These are phyloP conservation scores for Candida quercuum DNA, from an alignment of 805 yeast species.

Conservation along the genomic window DNA sequence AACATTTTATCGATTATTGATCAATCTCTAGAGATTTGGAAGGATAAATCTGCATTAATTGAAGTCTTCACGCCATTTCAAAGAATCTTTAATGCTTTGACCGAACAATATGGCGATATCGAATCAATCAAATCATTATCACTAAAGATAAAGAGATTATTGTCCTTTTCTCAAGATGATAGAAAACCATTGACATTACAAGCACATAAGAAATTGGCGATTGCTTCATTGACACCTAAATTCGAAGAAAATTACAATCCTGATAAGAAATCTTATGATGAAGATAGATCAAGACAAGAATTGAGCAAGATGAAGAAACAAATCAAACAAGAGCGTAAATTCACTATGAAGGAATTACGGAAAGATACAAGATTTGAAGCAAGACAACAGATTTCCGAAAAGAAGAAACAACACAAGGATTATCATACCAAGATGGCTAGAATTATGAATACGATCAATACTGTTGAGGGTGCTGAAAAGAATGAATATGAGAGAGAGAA, in stretches of 20 bases:
- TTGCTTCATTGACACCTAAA: constrained; percentile 81
- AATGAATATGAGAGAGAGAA: constrained; percentile 88
- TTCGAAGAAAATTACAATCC: constrained; percentile 96
- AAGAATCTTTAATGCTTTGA: constrained; percentile 35
- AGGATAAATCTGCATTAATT: constrained; percentile 52
- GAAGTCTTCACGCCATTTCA: constrained; percentile 52
- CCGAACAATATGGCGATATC: constrained; percentile 31
- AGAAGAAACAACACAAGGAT: constrained; percentile 66
- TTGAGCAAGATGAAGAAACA: constrained; percentile 75
- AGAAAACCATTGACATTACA: constrained; percentile 77
- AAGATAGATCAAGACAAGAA: constrained; percentile 77
- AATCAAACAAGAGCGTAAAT: constrained; percentile 87
- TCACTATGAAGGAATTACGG: constrained; percentile 83
- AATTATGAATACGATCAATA: constrained; percentile 79
- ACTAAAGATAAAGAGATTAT: constrained; percentile 43
- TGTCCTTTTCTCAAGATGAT: constrained; percentile 40
- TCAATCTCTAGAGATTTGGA: constrained; percentile 42
- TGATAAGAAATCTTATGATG: constrained; percentile 86
- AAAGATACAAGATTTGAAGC: constrained; percentile 84
- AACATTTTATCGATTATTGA: constrained; percentile 29
- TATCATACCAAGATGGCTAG: constrained; percentile 89
- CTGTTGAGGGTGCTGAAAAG: constrained; percentile 93
- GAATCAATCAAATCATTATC: constrained; percentile 28
- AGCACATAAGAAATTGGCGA: constrained; percentile 76
- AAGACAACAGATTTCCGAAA: constrained; percentile 74